Base-by-base conservation (phyloP, 2,329 filamentous ascomycete species). In the Fusarium keratoplasticum region DNA sequence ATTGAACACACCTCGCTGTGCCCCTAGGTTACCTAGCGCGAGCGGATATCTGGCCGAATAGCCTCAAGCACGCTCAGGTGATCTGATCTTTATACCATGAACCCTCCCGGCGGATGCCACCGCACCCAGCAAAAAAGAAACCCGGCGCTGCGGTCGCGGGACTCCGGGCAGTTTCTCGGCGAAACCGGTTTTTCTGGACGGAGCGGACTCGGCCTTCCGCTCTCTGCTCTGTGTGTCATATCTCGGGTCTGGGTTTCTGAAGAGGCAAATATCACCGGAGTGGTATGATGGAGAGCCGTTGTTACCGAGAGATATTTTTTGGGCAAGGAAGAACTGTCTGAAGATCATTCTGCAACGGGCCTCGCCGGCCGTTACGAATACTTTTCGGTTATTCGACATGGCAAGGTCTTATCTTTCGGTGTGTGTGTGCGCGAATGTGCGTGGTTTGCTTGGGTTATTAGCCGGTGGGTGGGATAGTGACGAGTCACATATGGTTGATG, bases 31-130 rank as follows among this genome's bases (percentile, higher is more conserved):
- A 44, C 40, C 16, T 64, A 38, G 59, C 42, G 9, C 13, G 20
- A 7, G 71, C 67, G 64, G 71, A 5, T 69, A 73, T 73, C 67
- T 73, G 59, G 50, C 71, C 71, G 71, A 73, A 69, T 36, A 68
- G 57, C 62, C 54, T 71, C 47, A 38, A 38, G n/a, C 11, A 47
- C 60, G 60, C 42, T 62, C 42, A 52, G 63, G 62, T 73, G 71
- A 71, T 73, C 70, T 73, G 67, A 74, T 71, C 67, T 52, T 25
- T 22, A 11, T 22, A 22, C 20, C 40, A 5, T 22, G 40, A 44
- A 44, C 47, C 25, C 33, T 36, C 3, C 40, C 3, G 16, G 25
- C 44, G 67, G 67, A 73, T 55, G 40, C 29, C 66, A n/a, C 42
- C 42, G 42, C 59, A 27, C n/a, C n/a, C n/a, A n/a, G n/a, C n/a